phyloP scores from a whole-genome alignment of 1,284 basidiomycete genomes.

The Anthracocystis setariae region DNA sequence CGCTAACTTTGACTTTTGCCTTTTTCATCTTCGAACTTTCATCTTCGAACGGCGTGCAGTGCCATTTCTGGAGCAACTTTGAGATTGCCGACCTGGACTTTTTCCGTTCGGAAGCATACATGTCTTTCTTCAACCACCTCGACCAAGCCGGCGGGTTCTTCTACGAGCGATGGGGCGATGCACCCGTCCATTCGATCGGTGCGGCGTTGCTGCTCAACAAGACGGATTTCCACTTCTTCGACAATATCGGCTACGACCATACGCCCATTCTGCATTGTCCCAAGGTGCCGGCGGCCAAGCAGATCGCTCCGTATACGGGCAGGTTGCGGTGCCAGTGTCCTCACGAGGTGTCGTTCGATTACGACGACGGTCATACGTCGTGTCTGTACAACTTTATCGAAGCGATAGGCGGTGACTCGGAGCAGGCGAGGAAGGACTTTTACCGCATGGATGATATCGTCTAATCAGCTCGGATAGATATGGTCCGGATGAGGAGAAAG shows the following conservation, averaged over 20 bases:
- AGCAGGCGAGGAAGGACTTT: conserved; percentile 12
- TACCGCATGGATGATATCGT: conserved; percentile 9
- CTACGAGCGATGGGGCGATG: conserved; percentile 81
- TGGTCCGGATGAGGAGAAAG: no score
- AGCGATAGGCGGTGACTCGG: conserved; percentile 28
- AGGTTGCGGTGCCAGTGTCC: conserved; percentile 33
- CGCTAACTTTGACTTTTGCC: not conserved
- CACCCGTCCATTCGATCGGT: conserved; percentile 71
- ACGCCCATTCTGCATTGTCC: conserved; percentile 60
- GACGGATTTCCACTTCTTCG: conserved; percentile 55
- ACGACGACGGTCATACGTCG: conserved; percentile 27
- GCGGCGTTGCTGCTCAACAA: conserved; percentile 57
- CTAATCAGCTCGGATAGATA: no score
- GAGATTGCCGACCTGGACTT: conserved; percentile 81
- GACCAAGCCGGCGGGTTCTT: conserved; percentile 77
- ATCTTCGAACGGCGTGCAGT: conserved; percentile 66
- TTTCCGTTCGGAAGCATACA: conserved; percentile 81
- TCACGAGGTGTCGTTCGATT: conserved; percentile 36
- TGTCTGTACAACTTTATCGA: conserved; percentile 38
- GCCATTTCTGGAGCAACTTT: conserved; percentile 75
- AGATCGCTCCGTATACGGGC: conserved; percentile 28
- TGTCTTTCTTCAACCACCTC: conserved; percentile 79
- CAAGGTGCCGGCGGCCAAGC: conserved; percentile 10
- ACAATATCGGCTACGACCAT: conserved; percentile 64
- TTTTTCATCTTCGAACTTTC: not conserved